Base-by-base conservation (phyloP, 208 protist species). In the Acanthamoeba healyi region DNA sequence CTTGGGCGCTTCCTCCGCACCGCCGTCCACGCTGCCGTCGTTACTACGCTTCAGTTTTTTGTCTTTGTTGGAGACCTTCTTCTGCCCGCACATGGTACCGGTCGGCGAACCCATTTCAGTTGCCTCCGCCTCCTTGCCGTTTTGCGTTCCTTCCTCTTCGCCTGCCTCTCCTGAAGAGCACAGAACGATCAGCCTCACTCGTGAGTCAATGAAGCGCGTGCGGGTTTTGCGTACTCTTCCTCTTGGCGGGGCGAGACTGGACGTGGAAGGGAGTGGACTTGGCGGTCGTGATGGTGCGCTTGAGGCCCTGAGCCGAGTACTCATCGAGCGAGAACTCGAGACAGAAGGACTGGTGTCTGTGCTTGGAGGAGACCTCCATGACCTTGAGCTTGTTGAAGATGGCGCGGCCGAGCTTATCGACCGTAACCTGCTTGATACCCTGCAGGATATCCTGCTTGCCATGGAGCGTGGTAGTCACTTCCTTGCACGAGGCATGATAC, bases 301-400 rank as follows among this genome's bases (percentile, higher is more conserved):
- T 49, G 40, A 81, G 40, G 34, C 70, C 70, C 34, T 81, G 70
- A 12, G 70, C 70, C 22, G 70, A 81, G 70, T 81, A 81, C 34
- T 81, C 70, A 29, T 81, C 70, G 38, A 81, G 38, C 15, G 34
- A 36, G 70, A 81, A 81, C 70, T 51, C 70, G 10, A 81, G 38
- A 36, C 70, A 81, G 70, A 81, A 81, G 70, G 70, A 81, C 70
- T 81, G 70, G 40, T 81, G 70, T 24, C 40, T 36, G 34, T 81
- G 70, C 70, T 81, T 81, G 70, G 70, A 81, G 70, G 38, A 51
- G 38, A 81, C 70, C 38, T 81, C 70, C 70, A 81, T 81, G 38
- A 81, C 34, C 40, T 81, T 81, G 70, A 81, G 70, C 70, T 81
- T 81, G 70, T 40, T 81, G 70, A 81, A 81, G 70, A 81, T 49